phyloP scores from a whole-genome alignment of 2,329 filamentous ascomycete species.

The Cladosporium cucumerinum region DNA sequence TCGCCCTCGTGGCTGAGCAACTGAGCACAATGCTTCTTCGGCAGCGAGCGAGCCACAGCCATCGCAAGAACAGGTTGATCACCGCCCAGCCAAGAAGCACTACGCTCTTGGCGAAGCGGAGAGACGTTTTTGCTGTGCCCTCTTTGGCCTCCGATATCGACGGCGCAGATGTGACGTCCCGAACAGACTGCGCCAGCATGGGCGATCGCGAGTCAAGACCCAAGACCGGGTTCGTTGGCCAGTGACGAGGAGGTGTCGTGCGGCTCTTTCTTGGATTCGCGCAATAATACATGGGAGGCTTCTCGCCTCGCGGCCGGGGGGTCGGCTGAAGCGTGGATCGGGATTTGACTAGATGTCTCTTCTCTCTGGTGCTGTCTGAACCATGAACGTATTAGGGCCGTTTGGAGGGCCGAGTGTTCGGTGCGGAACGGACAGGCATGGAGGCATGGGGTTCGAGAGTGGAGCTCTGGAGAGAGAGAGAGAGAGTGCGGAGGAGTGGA shows the following conservation, averaged over 20 bases:
- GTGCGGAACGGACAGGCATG: neutral
- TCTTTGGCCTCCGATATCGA: neutral
- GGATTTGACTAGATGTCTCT: neutral
- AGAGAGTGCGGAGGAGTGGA: neutral
- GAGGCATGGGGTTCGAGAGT: neutral
- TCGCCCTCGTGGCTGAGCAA: slow-evolving; percentile 9
- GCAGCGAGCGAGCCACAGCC: neutral
- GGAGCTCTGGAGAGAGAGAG: neutral
- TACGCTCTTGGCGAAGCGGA: slow-evolving; percentile 3
- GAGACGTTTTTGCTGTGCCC: neutral
- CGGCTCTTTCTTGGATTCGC: neutral
- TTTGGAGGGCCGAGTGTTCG: neutral
- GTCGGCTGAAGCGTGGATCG: neutral
- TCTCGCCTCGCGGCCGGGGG: neutral
- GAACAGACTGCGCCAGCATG: neutral
- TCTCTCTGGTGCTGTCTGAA: neutral
- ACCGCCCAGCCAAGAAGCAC: neutral
- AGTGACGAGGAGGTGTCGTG: slow-evolving; percentile 7
- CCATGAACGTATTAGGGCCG: neutral
- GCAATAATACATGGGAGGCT: neutral
- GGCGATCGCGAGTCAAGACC: neutral
- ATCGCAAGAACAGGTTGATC: neutral
- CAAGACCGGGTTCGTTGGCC: neutral
- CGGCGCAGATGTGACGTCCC: neutral
- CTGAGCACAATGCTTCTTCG: neutral